A percentile compares a stretch with the other conserved stretches of the same genome.
phyloP scores from a whole-genome alignment of 2,329 filamentous ascomycete genomes.

The Mycogone perniciosa region DNA sequence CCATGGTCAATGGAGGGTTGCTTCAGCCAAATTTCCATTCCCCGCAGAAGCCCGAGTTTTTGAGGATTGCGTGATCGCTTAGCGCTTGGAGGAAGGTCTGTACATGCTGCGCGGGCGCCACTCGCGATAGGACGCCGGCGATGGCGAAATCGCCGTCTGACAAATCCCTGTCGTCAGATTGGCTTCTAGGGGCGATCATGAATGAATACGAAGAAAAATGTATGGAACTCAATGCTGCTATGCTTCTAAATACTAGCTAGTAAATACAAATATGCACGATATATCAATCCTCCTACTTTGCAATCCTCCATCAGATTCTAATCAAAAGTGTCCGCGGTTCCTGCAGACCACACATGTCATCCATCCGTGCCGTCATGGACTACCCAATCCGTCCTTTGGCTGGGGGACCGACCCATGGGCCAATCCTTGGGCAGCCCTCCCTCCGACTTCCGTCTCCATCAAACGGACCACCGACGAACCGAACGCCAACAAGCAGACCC shows the following conservation, averaged over 20 bases:
- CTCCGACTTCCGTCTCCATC: conserved; percentile 12
- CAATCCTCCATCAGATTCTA: no score
- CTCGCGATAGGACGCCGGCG: conserved; percentile 11
- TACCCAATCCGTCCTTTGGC: no score
- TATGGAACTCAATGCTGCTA: no score
- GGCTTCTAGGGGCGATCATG: conserved; percentile 1
- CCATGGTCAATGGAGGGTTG: neutral
- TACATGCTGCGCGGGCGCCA: conserved; percentile 10
- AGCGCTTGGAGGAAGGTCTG: conserved; percentile 18
- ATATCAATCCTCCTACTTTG: no score
- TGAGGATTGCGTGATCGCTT: conserved; percentile 31
- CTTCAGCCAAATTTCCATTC: conserved; percentile 15
- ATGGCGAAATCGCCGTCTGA: conserved; percentile 20
- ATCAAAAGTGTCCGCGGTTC: no score
- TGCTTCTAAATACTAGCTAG: no score
- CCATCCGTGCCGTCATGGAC: no score
- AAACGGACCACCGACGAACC: conserved; percentile 6
- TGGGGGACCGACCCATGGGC: no score
- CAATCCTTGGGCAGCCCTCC: neutral
- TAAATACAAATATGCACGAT: no score
- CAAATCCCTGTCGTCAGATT: conserved; percentile 19
- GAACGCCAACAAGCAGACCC: conserved; percentile 3
- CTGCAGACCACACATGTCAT: no score
- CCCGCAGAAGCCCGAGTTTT: conserved; percentile 21
- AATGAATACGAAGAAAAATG: neutral